A percentile compares a stretch with the other conserved stretches of the same genome.
Conservation (phyloP, 768 basidiomycete species). For the Boletus tomentosulus region DNA sequence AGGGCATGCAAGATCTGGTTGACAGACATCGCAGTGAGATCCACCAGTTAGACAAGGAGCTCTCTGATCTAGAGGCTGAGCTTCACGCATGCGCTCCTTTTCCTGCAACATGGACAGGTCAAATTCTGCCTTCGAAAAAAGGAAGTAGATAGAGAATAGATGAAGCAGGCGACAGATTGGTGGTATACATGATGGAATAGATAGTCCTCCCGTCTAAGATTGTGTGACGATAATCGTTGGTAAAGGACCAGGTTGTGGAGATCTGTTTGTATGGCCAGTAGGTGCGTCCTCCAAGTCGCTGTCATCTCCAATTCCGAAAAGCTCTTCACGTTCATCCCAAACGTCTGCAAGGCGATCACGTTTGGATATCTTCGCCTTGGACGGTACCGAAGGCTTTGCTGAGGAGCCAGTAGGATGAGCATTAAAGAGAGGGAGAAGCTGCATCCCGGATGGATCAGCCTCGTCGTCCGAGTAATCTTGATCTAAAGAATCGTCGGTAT, state of each 20-base stretch:
- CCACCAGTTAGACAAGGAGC: conserved; percentile 39
- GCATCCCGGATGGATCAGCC: conserved; percentile 42
- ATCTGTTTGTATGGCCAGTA: not conserved
- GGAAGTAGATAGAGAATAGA: conserved; percentile 11
- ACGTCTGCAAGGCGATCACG: conserved; percentile 50
- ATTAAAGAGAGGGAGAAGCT: conserved; percentile 54
- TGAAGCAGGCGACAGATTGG: conserved; percentile 1
- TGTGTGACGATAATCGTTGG: conserved; percentile 28
- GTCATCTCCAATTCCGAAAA: conserved; percentile 65
- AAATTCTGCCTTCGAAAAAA: not conserved
- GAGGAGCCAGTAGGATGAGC: conserved; percentile 9
- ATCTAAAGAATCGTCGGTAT: conserved; percentile 49
- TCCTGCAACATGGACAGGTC: conserved; percentile 7
- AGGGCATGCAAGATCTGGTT: conserved; percentile 40
- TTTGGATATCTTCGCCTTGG: conserved; percentile 31
- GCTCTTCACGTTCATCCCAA: conserved; percentile 77
- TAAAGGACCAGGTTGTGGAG: conserved; percentile 10
- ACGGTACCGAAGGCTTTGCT: conserved; percentile 16
- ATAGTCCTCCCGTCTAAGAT: conserved; percentile 19
- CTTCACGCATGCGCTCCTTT: conserved; percentile 18
- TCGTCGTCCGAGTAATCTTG: conserved; percentile 44
- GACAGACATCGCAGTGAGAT: conserved; percentile 43
- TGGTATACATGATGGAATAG: conserved; percentile 29
- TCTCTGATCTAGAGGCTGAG: conserved; percentile 38
- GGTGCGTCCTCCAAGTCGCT: conserved; percentile 50